Evolutionary conservation across 345 rosid species (phyloP), one percentile per base, ranked within the genome.

Genomic region (Orychophragmus violaceus): DNA sequence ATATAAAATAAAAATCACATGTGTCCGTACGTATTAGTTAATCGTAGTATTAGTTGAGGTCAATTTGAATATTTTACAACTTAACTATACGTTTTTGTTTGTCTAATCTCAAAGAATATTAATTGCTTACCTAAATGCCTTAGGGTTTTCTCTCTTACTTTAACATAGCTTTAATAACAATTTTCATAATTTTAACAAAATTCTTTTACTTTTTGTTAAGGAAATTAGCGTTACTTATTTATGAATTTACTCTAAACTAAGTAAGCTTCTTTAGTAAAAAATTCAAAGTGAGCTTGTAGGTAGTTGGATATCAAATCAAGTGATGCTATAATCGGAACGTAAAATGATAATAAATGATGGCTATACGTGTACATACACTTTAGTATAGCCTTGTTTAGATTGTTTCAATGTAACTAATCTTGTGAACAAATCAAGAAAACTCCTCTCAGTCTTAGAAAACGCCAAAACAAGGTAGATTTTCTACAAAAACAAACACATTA

Each of bases 11-110:
- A 46, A 16, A 36, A 36, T 53, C 70, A 23, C 65, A 56, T 56
- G 76, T 72, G 66, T 49, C 76, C 71, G 71, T 72, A 65, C 71
- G 59, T 65, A 65, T 49, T 55, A 46, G 22, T 55, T 32, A 17
- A 21, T 2, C 53, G 58, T 54, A 41, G 46, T 16, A 56, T 55
- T 71, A 55, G 45, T 56, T 25, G 36, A 10, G 36, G 35, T 8
- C 25, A 46, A 25, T 48, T 48, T 58, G 14, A 58, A 58, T n/a
- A 48, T 59, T 11, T 30, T 32, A 68, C 42, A 54, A 33, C 39
- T 65, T 54, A 57, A 45, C n/a, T 59, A 21, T 51, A 21, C 42
- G 39, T 24, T 32, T 50, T 27, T 45, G 17, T 57, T 27, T 30
- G 55, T 62, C 28, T 55, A 55, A 48, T 71, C 64, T 63, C 64